Base-by-base conservation (phyloP, 2,329 filamentous ascomycete genomes). In the Penicillium oxalicum region DNA sequence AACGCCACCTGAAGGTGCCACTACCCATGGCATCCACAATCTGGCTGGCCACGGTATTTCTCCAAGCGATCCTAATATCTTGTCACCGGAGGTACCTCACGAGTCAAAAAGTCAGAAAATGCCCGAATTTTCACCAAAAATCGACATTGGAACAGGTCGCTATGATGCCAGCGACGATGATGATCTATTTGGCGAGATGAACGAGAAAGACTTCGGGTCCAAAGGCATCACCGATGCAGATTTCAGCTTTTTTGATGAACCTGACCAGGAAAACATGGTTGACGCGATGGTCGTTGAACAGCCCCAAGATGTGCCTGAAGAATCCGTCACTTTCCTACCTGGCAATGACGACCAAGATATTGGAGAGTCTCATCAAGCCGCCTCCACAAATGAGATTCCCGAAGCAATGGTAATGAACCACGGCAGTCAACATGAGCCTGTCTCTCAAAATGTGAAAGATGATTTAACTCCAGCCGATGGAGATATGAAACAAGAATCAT, bases 231-330 rank as follows among this genome's bases (percentile, higher is more conserved):
- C 76, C 2, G 81, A 83, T 57, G 80, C 76, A 4, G 81, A 84
- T 57, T 84, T 83, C 62, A 81, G 76, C 60, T 84, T 83, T 61
- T 84, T 84, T 56, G 81, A 84, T 59, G 76, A 77, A 29, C 76
- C 76, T 40, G 71, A 65, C 37, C 67, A 68, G 41, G 62, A 61
- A 8, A 50, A 51, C 6, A 57, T 63, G 45, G 57, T 50, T 39
- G 49, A 50, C 39, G 55, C 48, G 24, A 45, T 52, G 18, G 38
- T 45, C n/a, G 18, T 44, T 8, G 52, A 54, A n/a, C 48, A 56
- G 40, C 27, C 34, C 5, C 48, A 54, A 34, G 56, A 55, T 27
- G 44, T 48, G 11, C 42, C 52, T 36, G 48, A 58, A 40, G 52
- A 52, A 26, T 40, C 39, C 11, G n/a, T 4, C 29, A 32, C 29